Base-by-base conservation (phyloP, 208 protist species). In the Leishmania braziliensis region DNA sequence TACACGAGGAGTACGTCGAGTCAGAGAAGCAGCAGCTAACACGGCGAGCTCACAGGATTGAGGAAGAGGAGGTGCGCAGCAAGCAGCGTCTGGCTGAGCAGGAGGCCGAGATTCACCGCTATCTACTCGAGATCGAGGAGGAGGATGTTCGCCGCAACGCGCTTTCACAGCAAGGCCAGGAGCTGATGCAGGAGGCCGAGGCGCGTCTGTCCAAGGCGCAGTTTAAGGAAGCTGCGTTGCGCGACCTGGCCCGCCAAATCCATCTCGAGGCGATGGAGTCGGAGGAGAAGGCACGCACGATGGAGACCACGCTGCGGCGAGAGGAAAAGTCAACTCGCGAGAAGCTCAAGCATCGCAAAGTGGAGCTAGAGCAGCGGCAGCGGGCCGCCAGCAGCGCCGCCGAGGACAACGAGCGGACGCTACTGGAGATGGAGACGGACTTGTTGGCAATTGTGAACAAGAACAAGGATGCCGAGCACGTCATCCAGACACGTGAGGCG, bases 351-450 rank as follows among this genome's bases (percentile, higher is more conserved):
- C 80, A 91, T n/a, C 89, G 90, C 58, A 84, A 84, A 56, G 87
- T 71, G 2, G 89, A 88, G 72, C 77, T 96, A 74, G 88, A 90
- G 65, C 73, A 83, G 3, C 88, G 79, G 2, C 78, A 82, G 62
- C 75, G 77, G 2, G 87, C 86, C 39, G 85, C 82, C 12, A 83
- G 80, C 79, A 84, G 75, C 18, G 36, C 70, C 18, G 86, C 85
- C 36, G 83, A 90, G 63, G 77, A 80, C 60, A 86, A 88, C 48
- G 89, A 95, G 74, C 86, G 86, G 4, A 92, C 88, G 18, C 83
- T 96, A 46, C 62, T 89, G 23, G 86, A 85, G 10, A 82, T 92
- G 70, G 91, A 96, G 84, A 69, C 80, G 3, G 88, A 94, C 58
- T 77, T 94, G 74, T 36, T 51, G 39, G 63, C 76, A 18, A 63